These are phyloP conservation scores for Naganishia cerealis DNA, from an alignment of 1,284 basidiomycete species.

Conservation along the genomic window DNA sequence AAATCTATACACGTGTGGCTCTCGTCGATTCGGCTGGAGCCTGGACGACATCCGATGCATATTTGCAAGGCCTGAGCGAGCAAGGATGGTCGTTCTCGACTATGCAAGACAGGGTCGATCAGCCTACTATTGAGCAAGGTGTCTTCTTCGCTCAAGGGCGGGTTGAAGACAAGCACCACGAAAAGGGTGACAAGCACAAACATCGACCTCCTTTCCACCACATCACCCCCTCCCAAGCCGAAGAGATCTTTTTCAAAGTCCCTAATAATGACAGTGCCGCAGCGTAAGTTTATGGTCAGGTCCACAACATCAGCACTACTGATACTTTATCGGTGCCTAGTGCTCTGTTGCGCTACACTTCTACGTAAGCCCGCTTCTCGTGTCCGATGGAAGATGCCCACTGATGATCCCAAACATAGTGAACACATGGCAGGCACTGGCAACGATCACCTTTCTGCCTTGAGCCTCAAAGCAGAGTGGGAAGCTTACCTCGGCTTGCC, in stretches of 20 bases:
- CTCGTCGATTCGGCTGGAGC: background rate
- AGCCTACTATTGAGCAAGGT: background rate
- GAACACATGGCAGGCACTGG: slow-evolving; percentile 53
- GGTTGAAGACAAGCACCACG: slow-evolving; percentile 6
- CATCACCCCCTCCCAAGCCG: slow-evolving; percentile 43
- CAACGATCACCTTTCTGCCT: slow-evolving; percentile 49
- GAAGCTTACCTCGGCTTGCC: slow-evolving; percentile 50
- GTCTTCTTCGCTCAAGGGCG: background rate
- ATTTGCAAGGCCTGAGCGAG: slow-evolving; percentile 5
- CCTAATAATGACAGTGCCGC: slow-evolving; percentile 47
- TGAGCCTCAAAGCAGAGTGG: slow-evolving; percentile 53
- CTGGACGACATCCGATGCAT: background rate
- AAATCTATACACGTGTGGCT: background rate
- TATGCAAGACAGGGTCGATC: background rate
- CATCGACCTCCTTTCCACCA: slow-evolving; percentile 9
- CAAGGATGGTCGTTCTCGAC: slow-evolving; percentile 22
- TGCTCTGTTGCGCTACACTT: slow-evolving; percentile 48
- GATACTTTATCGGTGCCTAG: slow-evolving; percentile 32
- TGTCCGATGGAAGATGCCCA: background rate
- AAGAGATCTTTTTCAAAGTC: slow-evolving; percentile 49
- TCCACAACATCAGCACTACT: background rate
- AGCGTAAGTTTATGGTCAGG: slow-evolving; percentile 39
- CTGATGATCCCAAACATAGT: slow-evolving; percentile 6
- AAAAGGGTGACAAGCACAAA: slow-evolving; percentile 9
- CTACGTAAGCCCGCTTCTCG: slow-evolving; percentile 28